phyloP scores from a whole-genome alignment of 2,329 filamentous ascomycete species.

The Stagonosporopsis rhizophila region DNA sequence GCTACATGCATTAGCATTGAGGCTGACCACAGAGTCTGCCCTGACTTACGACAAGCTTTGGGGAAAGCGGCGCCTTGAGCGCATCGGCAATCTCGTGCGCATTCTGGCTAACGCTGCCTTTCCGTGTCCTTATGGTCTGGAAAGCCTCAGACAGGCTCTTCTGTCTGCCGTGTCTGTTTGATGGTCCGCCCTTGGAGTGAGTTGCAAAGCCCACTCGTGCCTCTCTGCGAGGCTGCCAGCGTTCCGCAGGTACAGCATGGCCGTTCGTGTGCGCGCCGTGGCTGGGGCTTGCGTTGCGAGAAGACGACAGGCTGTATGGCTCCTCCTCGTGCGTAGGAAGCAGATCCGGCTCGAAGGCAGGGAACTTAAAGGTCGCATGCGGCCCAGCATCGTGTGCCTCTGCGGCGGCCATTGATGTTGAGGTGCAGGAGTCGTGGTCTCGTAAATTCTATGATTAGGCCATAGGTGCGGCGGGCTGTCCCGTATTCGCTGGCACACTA shows the following conservation, averaged over 20 bases:
- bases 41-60: constrained; percentile 77
- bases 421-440: constrained; percentile 24
- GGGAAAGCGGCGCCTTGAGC: constrained; percentile 86
- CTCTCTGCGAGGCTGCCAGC: constrained; percentile 68
- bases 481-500: constrained; percentile 13
- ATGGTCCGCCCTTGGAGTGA: constrained; percentile 39
- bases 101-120: constrained; percentile 88
- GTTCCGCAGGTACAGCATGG: constrained; percentile 53
- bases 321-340: constrained; percentile 49
- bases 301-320: constrained; percentile 43
- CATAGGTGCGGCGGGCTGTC: constrained; percentile 32
- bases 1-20: constrained; percentile 58
- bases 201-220: constrained; percentile 55
- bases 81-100: constrained; percentile 93
- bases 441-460: constrained; percentile 34
- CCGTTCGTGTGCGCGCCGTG: constrained; percentile 32
- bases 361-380: constrained; percentile 54
- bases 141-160: constrained; percentile 93
- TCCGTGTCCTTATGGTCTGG: constrained; percentile 78
- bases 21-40: constrained; percentile 31
- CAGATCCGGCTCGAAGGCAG: constrained; percentile 53
- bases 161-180: constrained; percentile 68
- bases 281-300: constrained; percentile 43
- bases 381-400: constrained; percentile 38
- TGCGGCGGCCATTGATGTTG: constrained; percentile 41